Conservation (phyloP, 257 asterid species). For the Nicotiana tabacum region DNA sequence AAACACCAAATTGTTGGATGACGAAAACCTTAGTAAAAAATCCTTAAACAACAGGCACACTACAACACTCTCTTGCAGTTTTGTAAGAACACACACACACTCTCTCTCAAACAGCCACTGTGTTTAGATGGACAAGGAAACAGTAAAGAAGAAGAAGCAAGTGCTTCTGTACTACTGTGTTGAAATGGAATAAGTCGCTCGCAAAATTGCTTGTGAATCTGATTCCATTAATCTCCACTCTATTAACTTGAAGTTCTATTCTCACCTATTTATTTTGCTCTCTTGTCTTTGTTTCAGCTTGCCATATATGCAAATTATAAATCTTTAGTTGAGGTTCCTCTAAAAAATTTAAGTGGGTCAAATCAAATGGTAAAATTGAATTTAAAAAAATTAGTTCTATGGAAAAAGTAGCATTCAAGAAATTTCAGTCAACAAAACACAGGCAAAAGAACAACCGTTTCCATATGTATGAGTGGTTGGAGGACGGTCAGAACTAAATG, state of each 20-base stretch:
- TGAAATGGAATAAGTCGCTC: conserved; percentile 68
- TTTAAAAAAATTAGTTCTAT: not conserved
- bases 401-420: not conserved
- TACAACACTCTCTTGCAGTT: too few relatives aligned
- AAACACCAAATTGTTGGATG: too few relatives aligned
- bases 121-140: not conserved
- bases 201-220: conserved; percentile 56
- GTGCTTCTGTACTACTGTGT: conserved; percentile 68
- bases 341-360: not conserved
- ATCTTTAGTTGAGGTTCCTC: not conserved
- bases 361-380: not conserved
- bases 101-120: not conserved
- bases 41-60: too few relatives aligned
- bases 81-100: too few relatives aligned
- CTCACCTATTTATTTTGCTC: not conserved
- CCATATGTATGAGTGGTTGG: not conserved
- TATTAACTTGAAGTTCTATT: conserved; percentile 29
- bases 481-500: not conserved
- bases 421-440: not conserved
- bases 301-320: not conserved
- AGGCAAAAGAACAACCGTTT: not conserved
- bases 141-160: conserved; percentile 40
- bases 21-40: too few relatives aligned
- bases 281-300: not conserved
- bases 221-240: conserved; percentile 57